phyloP scores from a whole-genome alignment of 495 filamentous ascomycete species.

The Aspergillus sparsus region DNA sequence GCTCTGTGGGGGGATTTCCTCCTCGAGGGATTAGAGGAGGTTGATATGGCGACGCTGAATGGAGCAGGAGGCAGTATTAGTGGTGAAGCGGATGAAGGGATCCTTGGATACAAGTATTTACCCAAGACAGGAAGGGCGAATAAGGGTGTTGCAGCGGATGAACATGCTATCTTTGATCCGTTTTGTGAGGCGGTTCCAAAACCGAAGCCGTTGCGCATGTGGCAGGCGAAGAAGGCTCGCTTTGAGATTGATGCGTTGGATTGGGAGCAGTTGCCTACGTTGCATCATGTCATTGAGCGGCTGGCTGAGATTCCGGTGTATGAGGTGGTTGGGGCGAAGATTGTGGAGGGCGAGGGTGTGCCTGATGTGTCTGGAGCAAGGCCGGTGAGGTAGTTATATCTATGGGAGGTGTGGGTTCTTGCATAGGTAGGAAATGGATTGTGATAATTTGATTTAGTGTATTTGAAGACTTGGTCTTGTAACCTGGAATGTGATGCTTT shows the following conservation, averaged over 20 bases:
- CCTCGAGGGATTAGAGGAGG: slow-evolving; percentile 29
- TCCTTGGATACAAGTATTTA: slow-evolving; percentile 38
- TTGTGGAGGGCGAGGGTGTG: slow-evolving; percentile 6
- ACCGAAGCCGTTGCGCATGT: background rate
- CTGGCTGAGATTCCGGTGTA: slow-evolving; percentile 52
- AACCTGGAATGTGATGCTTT: too few relatives aligned
- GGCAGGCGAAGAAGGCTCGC: slow-evolving; percentile 27
- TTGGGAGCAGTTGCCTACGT: slow-evolving; percentile 46
- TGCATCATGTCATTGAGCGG: slow-evolving; percentile 48
- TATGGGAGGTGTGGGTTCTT: too few relatives aligned
- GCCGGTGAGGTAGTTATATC: slow-evolving; percentile 2
- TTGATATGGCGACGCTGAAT: slow-evolving; percentile 13
- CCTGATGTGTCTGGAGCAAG: slow-evolving; percentile 4
- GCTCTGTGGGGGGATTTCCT: slow-evolving; percentile 25
- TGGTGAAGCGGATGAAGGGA: slow-evolving; percentile 31
- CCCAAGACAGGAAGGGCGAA: slow-evolving; percentile 4
- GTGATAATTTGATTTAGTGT: too few relatives aligned
- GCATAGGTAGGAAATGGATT: too few relatives aligned
- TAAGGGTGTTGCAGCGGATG: slow-evolving; percentile 34
- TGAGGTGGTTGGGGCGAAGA: slow-evolving; percentile 42
- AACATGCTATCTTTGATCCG: slow-evolving; percentile 37
- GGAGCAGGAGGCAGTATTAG: slow-evolving; percentile 16
- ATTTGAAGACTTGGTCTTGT: too few relatives aligned
- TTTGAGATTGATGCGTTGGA: slow-evolving; percentile 39
- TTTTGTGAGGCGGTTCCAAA: slow-evolving; percentile 24